Evolutionary conservation across 768 basidiomycete species (phyloP).

Genomic region (Kwoniella dendrophila): DNA sequence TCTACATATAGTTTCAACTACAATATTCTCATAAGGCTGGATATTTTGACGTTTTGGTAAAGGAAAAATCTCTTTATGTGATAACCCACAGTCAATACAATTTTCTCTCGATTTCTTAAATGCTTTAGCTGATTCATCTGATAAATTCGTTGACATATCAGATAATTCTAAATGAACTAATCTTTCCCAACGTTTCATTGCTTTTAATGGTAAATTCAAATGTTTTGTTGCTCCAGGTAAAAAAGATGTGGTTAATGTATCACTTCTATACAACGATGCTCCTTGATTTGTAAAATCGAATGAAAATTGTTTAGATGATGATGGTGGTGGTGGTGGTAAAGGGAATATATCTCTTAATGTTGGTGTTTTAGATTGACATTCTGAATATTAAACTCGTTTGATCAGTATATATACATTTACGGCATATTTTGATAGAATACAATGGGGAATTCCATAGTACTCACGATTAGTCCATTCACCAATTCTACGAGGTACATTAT

Average conservation of each 20-base stretch:
- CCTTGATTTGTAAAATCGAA: conserved; percentile 2
- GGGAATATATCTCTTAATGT: conserved; percentile 54
- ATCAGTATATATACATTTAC: neutral
- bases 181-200: conserved; percentile 48
- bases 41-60: conserved; percentile 12
- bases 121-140: conserved; percentile 4
- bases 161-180: conserved; percentile 55
- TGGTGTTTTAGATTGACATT: conserved; percentile 49
- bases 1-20: conserved; percentile 42
- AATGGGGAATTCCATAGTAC: neutral
- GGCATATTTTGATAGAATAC: neutral
- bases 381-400: conserved; percentile 20
- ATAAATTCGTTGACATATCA: conserved; percentile 29
- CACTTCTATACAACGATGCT: too few relatives aligned
- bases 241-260: conserved; percentile 20
- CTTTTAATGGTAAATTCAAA: conserved; percentile 17
- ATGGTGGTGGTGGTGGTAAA: conserved; percentile 15
- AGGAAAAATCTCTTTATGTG: conserved; percentile 54
- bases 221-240: conserved; percentile 41
- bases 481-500: conserved; percentile 52
- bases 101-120: conserved; percentile 26
- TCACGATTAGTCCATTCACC: conserved; percentile 53
- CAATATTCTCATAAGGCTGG: conserved; percentile 38
- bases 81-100: conserved; percentile 47
- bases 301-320: conserved; percentile 13